Evolutionary conservation across 345 rosid species (phyloP), one percentile per base, ranked within the genome.

Genomic region (Anacardium occidentale): DNA sequence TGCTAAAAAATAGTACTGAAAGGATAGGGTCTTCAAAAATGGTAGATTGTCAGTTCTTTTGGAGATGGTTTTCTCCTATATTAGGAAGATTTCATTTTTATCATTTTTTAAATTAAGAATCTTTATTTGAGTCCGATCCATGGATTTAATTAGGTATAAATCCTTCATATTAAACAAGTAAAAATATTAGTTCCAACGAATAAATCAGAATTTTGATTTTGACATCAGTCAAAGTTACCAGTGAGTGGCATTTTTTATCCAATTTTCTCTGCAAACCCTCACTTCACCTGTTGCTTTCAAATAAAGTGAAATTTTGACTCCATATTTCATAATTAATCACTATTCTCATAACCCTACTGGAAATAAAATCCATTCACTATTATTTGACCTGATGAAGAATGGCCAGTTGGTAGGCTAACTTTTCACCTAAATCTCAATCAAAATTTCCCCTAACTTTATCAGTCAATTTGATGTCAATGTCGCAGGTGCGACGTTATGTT

Each of bases 401-500:
- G n/a, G 57, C 51, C 20, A 59, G 81, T 71, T 63, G 75, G 64
- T 64, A 55, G 79, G 78, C 78, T 60, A 65, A 62, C 78, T 64
- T 71, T 75, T 68, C 77, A 75, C 75, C 73, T 59, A 73, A 47
- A 70, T 58, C 70, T 71, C 76, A 26, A 73, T 11, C 18, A 5
- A 5, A 37, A 37, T 37, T 37, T 37, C 42, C 10, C 42, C 42
- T 37, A 37, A 37, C 8, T 37, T 37, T 3, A 29, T 37, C 32
- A 37, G 7, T 5, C 9, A 37, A 29, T 29, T 29, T 29, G 32
- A 3, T 67, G 32, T 52, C 24, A 48, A n/a, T 45, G 50, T 77
- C 50, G 63, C 83, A 93, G 97, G 98, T 93, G 82, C 84, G 98
- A 72, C 80, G 98, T 45, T 93, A 93, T 14, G 98, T 93, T 20